Conservation (phyloP, 768 basidiomycete genomes). For the Calocybe indica region DNA sequence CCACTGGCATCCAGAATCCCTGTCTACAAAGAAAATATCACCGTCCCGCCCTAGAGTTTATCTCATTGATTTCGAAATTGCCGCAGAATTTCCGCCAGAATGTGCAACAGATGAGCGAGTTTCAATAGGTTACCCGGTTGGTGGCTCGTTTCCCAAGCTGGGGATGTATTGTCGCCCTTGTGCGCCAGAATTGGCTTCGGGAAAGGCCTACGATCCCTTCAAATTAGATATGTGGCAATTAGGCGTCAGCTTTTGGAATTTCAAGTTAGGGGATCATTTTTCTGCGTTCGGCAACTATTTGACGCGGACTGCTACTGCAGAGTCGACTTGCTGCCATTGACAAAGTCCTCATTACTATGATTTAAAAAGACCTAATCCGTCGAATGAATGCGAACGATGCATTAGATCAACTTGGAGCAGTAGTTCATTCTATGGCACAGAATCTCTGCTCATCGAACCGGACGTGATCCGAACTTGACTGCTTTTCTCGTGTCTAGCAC, state of each 20-base stretch:
- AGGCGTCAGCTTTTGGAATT: conserved; percentile 8
- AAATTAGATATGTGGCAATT: conserved; percentile 25
- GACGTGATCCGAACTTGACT: background rate
- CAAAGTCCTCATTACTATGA: too few relatives aligned
- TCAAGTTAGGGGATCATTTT: conserved; percentile 8
- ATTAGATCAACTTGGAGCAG: background rate
- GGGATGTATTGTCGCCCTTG: conserved; percentile 14
- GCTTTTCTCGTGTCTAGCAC: too few relatives aligned
- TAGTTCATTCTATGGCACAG: conserved; percentile 7
- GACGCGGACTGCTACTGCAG: too few relatives aligned
- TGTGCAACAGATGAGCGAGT: conserved; percentile 10
- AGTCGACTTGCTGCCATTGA: too few relatives aligned
- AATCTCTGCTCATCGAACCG: conserved; percentile 2
- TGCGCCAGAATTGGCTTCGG: conserved; percentile 17
- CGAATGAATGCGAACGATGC: too few relatives aligned
- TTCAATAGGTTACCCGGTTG: conserved; percentile 12
- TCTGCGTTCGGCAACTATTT: too few relatives aligned
- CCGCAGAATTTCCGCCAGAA: conserved; percentile 18
- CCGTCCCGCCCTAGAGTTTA: conserved; percentile 20
- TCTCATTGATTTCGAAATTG: conserved; percentile 25
- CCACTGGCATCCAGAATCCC: conserved; percentile 24
- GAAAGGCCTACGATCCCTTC: conserved; percentile 17
- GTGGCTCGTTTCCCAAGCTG: conserved; percentile 10
- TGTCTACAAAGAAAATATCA: conserved; percentile 8
- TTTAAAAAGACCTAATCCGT: too few relatives aligned